These are phyloP conservation scores for Lentinula lateritia DNA, from an alignment of 768 basidiomycete species.

Conservation along the genomic window DNA sequence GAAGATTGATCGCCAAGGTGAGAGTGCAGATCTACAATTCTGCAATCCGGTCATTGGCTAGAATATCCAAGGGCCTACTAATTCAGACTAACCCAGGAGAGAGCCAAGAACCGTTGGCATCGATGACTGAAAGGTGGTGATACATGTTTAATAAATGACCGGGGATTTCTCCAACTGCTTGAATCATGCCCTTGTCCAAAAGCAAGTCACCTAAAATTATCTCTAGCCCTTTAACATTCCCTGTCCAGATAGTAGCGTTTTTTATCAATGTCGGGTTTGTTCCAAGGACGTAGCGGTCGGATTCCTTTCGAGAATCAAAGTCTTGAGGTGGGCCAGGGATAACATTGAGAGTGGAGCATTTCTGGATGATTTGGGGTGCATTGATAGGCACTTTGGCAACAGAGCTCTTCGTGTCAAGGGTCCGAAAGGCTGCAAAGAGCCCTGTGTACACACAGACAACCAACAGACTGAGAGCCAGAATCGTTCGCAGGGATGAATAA, in stretches of 20 bases:
- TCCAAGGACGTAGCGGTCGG: constrained; percentile 59
- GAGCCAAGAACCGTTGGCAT: constrained; percentile 65
- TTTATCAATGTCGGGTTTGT: constrained; percentile 60
- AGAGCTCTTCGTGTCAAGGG: neutral
- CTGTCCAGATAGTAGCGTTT: constrained; percentile 70
- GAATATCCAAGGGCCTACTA: neutral
- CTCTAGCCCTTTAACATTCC: constrained; percentile 46
- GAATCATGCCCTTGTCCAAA: constrained; percentile 54
- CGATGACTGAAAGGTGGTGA: constrained; percentile 27
- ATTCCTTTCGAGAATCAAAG: constrained; percentile 34
- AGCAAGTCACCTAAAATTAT: constrained; percentile 54
- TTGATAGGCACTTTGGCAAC: constrained; percentile 27
- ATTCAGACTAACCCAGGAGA: constrained; percentile 54
- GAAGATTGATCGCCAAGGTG: constrained; percentile 25
- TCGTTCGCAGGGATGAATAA: constrained; percentile 28
- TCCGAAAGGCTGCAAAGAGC: neutral
- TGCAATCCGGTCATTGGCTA: neutral
- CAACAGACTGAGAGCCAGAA: constrained; percentile 4
- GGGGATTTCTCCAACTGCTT: constrained; percentile 42
- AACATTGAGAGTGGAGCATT: constrained; percentile 42
- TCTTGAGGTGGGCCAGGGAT: constrained; percentile 40
- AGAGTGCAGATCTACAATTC: constrained; percentile 38
- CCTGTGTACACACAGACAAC: neutral
- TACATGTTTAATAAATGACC: constrained; percentile 14
- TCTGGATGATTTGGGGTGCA: constrained; percentile 38